phyloP scores from a whole-genome alignment of 495 filamentous ascomycete genomes.

The Staphylotrichum tortipilum region DNA sequence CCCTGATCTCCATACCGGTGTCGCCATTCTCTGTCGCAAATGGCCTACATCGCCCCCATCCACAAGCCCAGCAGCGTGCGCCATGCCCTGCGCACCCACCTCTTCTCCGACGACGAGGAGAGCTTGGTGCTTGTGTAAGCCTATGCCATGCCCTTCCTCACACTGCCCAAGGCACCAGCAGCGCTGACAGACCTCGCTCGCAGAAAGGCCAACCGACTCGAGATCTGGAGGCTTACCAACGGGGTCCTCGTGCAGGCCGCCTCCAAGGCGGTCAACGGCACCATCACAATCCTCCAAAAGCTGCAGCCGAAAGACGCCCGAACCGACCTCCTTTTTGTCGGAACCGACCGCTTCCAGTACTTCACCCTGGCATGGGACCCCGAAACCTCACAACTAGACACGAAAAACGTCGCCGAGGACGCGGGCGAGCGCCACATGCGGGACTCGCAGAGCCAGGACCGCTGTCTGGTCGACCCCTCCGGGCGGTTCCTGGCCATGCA shows the following conservation, averaged over 20 bases:
- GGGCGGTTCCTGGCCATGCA: conserved; percentile 76
- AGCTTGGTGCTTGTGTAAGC: conserved; percentile 81
- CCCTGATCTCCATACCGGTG: not conserved
- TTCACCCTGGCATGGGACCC: conserved; percentile 82
- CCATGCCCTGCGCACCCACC: conserved; percentile 71
- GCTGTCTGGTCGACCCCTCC: conserved; percentile 74
- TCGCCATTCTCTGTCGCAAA: conserved; percentile 29
- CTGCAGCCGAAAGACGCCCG: conserved; percentile 62
- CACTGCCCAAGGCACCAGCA: not conserved
- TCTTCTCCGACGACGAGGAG: conserved; percentile 64
- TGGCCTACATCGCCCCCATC: conserved; percentile 94
- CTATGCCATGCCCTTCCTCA: conserved; percentile 3
- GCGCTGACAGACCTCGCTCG: not conserved
- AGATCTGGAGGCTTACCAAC: conserved; percentile 58
- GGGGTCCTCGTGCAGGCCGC: conserved; percentile 41
- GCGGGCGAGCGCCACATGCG: conserved; percentile 70
- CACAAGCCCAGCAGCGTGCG: conserved; percentile 84
- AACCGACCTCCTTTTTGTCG: conserved; percentile 86
- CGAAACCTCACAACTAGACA: conserved; percentile 51
- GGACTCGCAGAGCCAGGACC: conserved; percentile 64
- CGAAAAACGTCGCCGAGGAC: conserved; percentile 57
- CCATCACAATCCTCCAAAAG: conserved; percentile 75
- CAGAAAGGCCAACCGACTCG: conserved; percentile 87
- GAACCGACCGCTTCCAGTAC: conserved; percentile 80
- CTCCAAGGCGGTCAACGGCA: conserved; percentile 67